Evolutionary conservation across 495 filamentous ascomycete genomes (phyloP).

Genomic region (Aspergillus kassunensis): DNA sequence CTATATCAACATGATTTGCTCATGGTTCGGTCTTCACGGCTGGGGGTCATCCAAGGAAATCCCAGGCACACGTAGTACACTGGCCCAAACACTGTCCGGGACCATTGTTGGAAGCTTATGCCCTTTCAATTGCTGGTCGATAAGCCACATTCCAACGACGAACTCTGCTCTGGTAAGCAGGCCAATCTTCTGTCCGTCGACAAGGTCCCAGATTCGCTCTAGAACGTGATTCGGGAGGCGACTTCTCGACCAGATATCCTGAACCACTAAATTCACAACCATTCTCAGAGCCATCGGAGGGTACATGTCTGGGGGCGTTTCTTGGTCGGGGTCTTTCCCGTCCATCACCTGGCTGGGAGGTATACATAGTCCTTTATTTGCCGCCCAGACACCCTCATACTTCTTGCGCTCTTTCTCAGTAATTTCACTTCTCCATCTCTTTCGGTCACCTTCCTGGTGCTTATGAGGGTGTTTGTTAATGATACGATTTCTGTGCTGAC

Average conservation of each 20-base stretch:
- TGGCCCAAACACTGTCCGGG: conserved; percentile 80
- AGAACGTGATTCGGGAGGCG: conserved; percentile 63
- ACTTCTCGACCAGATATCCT: conserved; percentile 83
- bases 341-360: conserved; percentile 13
- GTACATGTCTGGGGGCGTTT: conserved; percentile 13
- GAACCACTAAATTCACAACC: conserved; percentile 73
- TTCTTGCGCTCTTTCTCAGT: conserved; percentile 75
- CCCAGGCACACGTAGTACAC: conserved; percentile 58
- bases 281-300: conserved; percentile 40
- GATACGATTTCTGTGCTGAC: conserved; percentile 40
- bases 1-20: background rate
- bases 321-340: background rate
- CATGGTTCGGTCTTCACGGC: background rate
- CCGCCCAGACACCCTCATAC: conserved; percentile 98
- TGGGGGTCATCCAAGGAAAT: conserved; percentile 24
- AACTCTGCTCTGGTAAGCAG: conserved; percentile 74
- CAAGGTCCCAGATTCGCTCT: conserved; percentile 80
- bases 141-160: conserved; percentile 91
- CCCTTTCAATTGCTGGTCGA: conserved; percentile 85
- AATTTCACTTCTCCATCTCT: conserved; percentile 76
- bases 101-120: conserved; percentile 80
- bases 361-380: conserved; percentile 72
- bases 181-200: conserved; percentile 61
- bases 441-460: conserved; percentile 82
- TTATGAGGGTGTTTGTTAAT: conserved; percentile 72